phyloP scores from a whole-genome alignment of 2,329 filamentous ascomycete genomes.

The Daldinia eschscholtzii region DNA sequence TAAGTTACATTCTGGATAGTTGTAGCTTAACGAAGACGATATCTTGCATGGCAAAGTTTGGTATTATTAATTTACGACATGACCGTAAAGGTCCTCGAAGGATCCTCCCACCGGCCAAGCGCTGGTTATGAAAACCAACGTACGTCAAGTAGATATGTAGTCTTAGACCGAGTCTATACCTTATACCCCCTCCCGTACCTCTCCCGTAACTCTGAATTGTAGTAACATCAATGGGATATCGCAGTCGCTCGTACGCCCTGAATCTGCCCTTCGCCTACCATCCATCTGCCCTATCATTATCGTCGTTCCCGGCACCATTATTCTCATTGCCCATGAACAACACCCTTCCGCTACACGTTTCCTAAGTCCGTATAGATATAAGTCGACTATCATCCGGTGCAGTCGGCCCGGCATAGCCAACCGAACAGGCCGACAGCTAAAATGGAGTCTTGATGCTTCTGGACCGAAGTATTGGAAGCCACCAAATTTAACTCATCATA shows the following conservation, averaged over 20 bases:
- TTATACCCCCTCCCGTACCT: not conserved
- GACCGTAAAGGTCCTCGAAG: not conserved
- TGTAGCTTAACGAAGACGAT: conserved; percentile 2
- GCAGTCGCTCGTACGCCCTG: conserved; percentile 2
- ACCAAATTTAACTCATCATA: conserved; percentile 2
- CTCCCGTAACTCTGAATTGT: conserved; percentile 13
- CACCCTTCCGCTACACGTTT: not conserved
- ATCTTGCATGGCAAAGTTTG: not conserved
- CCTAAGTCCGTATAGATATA: not conserved
- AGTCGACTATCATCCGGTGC: not conserved
- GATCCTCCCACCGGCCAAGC: not conserved
- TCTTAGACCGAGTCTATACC: conserved; percentile 12
- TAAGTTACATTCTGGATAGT: not conserved
- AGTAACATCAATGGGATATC: conserved; percentile 37
- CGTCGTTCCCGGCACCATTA: conserved; percentile 21
- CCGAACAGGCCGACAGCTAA: not conserved
- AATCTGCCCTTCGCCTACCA: conserved; percentile 3
- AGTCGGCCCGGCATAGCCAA: not conserved
- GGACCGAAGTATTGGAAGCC: not conserved
- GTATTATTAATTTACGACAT: conserved; percentile 21
- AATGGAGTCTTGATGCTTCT: conserved; percentile 1
- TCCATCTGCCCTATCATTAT: conserved; percentile 29
- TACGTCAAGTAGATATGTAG: conserved; percentile 13
- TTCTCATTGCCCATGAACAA: conserved; percentile 1
- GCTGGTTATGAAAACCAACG: not conserved